Evolutionary conservation across 2,329 filamentous ascomycete genomes (phyloP), one percentile per base, ranked within the genome.

Genomic region (Plectosphaerella plurivora): DNA sequence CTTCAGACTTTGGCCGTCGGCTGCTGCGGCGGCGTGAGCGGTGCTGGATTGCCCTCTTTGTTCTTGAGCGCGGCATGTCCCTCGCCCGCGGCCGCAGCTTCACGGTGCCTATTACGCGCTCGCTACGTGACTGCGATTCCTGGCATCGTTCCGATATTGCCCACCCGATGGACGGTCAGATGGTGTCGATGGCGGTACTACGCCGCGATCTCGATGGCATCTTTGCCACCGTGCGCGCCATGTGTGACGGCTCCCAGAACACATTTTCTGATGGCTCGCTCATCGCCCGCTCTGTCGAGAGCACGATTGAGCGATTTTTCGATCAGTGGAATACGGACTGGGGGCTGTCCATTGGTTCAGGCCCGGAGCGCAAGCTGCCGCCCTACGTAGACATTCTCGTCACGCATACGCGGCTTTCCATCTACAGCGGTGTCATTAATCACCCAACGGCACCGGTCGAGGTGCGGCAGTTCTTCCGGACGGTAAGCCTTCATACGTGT

Each of bases 371-470:
- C 15, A 74, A 74, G 2, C 75, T 90, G 1, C 87, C 87, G 0
- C 86, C 87, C 0, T 90, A 90, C 55, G 86, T 90, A 24, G 86
- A 90, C 53, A 89, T 90, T 50, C 73, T 90, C 3, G 83, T 88
- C 39, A 87, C 82, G 0, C 87, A 90, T 58, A 89, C 87, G 1
- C 79, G 85, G 24, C 72, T 90, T 2, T 89, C 87, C n/a, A 87
- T 86, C 14, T 89, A 90, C 63, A 83, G 83, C 51, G 84, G 83
- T 54, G 85, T 90, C 11, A 87, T 90, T 61, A 90, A 90, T 58
- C 86, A 89, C 55, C 84, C 84, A 2, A 88, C 84, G 1, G 86
- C 86, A 0, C 84, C 86, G 0, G 70, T 83, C 1, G 83, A 87
- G 63, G 86, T 89, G 1, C 86, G 87, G 22, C 82, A 85, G 33